These are phyloP conservation scores for Physocladia obscura DNA, from an alignment of 192 early-diverging fungal species.

Conservation along the genomic window DNA sequence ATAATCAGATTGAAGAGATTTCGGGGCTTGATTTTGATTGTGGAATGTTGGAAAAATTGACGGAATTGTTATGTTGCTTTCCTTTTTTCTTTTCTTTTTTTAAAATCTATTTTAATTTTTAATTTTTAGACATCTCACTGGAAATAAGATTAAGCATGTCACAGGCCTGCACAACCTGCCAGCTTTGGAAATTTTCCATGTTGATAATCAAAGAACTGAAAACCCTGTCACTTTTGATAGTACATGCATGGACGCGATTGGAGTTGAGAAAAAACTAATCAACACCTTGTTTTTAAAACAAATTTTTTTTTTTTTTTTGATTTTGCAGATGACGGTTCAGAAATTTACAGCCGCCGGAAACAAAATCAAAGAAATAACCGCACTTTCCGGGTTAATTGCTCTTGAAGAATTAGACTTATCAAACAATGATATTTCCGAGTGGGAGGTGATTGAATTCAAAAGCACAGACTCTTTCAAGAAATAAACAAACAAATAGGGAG, in stretches of 20 bases:
- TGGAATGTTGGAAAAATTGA: slow-evolving; percentile 36
- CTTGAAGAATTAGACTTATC: slow-evolving; percentile 42
- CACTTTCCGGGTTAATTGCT: slow-evolving; percentile 20
- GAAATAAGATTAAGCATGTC: slow-evolving; percentile 43
- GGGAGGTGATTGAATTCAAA: slow-evolving; percentile 28
- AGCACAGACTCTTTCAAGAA: not conserved
- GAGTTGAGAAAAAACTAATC: slow-evolving; percentile 29
- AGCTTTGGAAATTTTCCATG: slow-evolving; percentile 44
- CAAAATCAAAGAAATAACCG: slow-evolving; percentile 26
- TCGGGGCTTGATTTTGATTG: slow-evolving; percentile 35
- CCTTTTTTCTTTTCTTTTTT: not conserved
- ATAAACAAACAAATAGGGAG: slow-evolving; percentile 17
- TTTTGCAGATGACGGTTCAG: slow-evolving; percentile 22
- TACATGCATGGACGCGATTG: slow-evolving; percentile 32
- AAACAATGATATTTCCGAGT: slow-evolving; percentile 35
- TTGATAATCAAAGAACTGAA: slow-evolving; percentile 46
- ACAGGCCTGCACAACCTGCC: slow-evolving; percentile 35
- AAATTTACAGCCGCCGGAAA: slow-evolving; percentile 31
- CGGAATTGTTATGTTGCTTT: slow-evolving; percentile 35
- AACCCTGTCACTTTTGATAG: slow-evolving; percentile 36
- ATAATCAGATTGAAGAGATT: slow-evolving; percentile 52
- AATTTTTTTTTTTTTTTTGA: no score
- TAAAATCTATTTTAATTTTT: not conserved
- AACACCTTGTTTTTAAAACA: not conserved
- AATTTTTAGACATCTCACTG: slow-evolving; percentile 39